phyloP scores from a whole-genome alignment of 805 yeast genomes.

The Candida succiphila region DNA sequence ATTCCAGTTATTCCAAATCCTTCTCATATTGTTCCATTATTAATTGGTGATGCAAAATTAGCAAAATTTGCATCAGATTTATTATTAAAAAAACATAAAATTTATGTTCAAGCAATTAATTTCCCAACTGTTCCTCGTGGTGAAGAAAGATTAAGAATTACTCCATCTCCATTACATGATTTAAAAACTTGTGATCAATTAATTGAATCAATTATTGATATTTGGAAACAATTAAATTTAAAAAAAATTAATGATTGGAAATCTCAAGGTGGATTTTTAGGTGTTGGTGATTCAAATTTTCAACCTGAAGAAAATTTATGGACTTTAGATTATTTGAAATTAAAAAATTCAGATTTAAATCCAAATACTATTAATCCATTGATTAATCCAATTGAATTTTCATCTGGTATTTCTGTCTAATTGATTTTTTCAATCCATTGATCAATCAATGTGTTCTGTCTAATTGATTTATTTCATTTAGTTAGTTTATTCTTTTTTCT shows the following conservation, averaged over 20 bases:
- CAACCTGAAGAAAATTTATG: conserved; percentile 55
- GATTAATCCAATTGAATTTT: conserved; percentile 53
- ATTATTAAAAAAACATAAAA: conserved; percentile 71
- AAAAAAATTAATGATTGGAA: conserved; percentile 75
- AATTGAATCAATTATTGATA: conserved; percentile 69
- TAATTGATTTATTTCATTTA: not conserved
- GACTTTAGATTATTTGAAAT: conserved; percentile 71
- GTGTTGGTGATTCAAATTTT: conserved; percentile 53
- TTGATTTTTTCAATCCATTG: not conserved
- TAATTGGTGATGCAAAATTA: conserved; percentile 88
- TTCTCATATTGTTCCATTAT: conserved; percentile 91
- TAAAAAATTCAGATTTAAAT: conserved; percentile 55
- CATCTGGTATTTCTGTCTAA: conserved; percentile 46
- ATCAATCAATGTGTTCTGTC: not conserved
- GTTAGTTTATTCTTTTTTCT: not conserved
- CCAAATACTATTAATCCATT: conserved; percentile 57
- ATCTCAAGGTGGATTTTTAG: conserved; percentile 77
- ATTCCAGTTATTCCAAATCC: conserved; percentile 97
- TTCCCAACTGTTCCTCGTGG: conserved; percentile 97
- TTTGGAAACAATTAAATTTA: conserved; percentile 66
- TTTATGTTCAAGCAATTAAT: conserved; percentile 96
- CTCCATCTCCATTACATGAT: conserved; percentile 98
- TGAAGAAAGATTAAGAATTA: conserved; percentile 89
- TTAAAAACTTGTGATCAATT: conserved; percentile 67
- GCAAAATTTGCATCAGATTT: conserved; percentile 89